These are phyloP conservation scores for Sugiyamaella americana DNA, from an alignment of 805 yeast genomes.

Conservation along the genomic window DNA sequence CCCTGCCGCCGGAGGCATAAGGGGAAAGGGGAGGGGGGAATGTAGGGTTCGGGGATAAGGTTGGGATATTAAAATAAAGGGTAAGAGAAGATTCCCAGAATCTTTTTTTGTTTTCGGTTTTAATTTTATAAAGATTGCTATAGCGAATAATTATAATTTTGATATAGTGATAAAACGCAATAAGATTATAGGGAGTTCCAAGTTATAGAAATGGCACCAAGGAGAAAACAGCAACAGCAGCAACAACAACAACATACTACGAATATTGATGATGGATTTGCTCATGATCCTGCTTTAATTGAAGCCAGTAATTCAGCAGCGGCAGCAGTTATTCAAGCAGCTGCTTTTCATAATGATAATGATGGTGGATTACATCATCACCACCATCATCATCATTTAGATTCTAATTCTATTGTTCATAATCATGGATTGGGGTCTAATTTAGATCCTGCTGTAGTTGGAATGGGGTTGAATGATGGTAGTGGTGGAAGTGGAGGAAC, in stretches of 20 bases:
- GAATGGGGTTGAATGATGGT: not conserved
- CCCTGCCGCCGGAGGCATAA: too few species aligned
- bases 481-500: not conserved
- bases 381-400: not conserved
- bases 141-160: too few species aligned
- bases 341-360: not conserved
- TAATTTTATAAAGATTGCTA: too few species aligned
- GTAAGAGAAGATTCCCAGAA: too few species aligned
- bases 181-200: too few species aligned
- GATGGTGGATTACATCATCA: constrained; percentile 1
- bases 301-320: constrained; percentile 1
- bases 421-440: not conserved
- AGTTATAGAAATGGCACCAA: too few species aligned
- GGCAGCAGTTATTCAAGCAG: not conserved
- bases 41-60: too few species aligned
- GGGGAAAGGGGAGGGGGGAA: too few species aligned
- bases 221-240: too few species aligned
- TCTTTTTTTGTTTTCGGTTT: too few species aligned
- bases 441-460: not conserved
- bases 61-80: too few species aligned
- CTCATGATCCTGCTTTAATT: constrained; percentile 1
- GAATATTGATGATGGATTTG: not conserved
- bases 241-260: not conserved
- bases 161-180: too few species aligned
- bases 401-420: not conserved